phyloP scores from a whole-genome alignment of 495 filamentous ascomycete species.

The Lepidopterella palustris region DNA sequence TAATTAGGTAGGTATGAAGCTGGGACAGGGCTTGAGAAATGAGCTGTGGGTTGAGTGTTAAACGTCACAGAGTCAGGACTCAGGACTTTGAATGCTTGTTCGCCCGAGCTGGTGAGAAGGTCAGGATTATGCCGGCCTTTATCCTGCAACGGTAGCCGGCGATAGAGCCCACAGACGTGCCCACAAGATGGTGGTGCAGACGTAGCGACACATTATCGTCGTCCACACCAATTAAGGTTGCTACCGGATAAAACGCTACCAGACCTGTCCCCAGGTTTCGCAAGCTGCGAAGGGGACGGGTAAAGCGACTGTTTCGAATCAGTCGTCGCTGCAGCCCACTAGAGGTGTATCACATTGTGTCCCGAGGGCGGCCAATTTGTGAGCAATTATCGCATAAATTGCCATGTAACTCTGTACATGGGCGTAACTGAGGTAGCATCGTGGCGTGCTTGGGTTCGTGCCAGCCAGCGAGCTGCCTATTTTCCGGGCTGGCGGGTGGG shows the following conservation, averaged over 20 bases:
- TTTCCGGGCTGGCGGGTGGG: background rate
- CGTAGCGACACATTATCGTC: constrained; percentile 12
- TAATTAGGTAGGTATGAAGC: background rate
- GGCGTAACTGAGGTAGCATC: constrained; percentile 15
- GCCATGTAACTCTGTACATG: constrained; percentile 10
- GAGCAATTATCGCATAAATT: constrained; percentile 25
- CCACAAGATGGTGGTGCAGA: background rate
- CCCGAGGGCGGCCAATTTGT: constrained; percentile 18
- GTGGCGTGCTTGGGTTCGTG: background rate
- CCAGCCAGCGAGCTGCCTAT: background rate
- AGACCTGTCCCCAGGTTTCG: constrained; percentile 25
- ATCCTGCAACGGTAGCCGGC: constrained; percentile 1
- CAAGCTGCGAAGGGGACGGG: constrained; percentile 18
- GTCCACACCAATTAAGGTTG: constrained; percentile 17
- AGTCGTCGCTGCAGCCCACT: background rate
- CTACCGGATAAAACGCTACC: constrained; percentile 25
- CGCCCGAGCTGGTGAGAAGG: background rate
- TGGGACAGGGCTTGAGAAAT: background rate
- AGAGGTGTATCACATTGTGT: constrained; percentile 22
- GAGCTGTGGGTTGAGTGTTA: background rate
- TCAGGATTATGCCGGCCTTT: constrained; percentile 10
- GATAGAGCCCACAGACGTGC: background rate
- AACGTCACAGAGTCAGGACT: too few species aligned
- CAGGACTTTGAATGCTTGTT: too few species aligned
- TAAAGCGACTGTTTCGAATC: constrained; percentile 27